Base-by-base conservation (phyloP, 2,329 filamentous ascomycete species). In the Phyllosticta citribraziliensis region DNA sequence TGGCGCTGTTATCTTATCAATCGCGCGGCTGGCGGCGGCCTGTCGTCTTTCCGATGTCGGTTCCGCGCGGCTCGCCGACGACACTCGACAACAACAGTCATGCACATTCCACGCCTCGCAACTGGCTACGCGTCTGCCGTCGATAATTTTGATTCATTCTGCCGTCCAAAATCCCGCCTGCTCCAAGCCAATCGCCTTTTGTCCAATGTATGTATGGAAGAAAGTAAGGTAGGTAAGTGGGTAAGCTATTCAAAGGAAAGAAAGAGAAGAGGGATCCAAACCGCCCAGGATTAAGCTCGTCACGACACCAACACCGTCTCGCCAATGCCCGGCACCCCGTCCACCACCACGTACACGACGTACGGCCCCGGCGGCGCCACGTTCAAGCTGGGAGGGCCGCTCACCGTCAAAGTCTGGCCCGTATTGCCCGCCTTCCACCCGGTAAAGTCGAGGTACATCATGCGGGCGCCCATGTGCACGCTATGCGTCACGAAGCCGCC, bases 401-500 rank as follows among this genome's bases (percentile, higher is more conserved):
- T 80, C 55, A 82, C 81, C 10, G 73, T 78, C 61, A 85, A 68
- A 24, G 74, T 79, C 64, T 82, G 78, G 24, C 64, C 62, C 22
- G 70, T 73, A 51, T 67, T 65, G 11, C 76, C 76, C 1, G 75
- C 67, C n/a, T 66, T 67, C 69, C 79, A 84, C 50, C 78, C 80
- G 20, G 70, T 72, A 53, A 68, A 72, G 64, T 84, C 82, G 51
- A 85, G 73, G 65, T 79, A 78, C 51, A 80, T 62, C 78, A 84
- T 81, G 11, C 82, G 78, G 65, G 84, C 82, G 52, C 82, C 81
- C 83, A 85, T 85, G 67, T 85, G 83, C 20, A 85, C 67, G 1
- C 77, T 79, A 69, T 86, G 83, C 40, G 83, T 85, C 52, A 84
- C 80, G 65, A 83, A 85, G 5, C 83, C 83, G 52, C 81, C 81